Conservation (phyloP, 1,284 basidiomycete genomes). For the Marasmius fiardii region DNA sequence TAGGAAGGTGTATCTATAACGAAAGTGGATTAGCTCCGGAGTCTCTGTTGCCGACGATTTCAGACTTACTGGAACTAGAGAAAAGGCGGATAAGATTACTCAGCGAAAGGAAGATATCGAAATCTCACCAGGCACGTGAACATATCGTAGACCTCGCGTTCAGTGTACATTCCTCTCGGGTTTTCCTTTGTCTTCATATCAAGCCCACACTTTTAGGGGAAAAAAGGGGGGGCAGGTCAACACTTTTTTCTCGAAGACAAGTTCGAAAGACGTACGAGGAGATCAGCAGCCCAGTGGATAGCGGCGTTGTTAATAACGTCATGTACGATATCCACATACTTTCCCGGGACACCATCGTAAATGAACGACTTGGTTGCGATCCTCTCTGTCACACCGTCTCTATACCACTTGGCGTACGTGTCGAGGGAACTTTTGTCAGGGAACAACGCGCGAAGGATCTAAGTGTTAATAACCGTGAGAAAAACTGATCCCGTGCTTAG, state of each 20-base stretch:
- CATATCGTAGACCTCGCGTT: constrained; percentile 51
- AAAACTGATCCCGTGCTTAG: background rate
- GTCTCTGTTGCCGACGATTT: background rate
- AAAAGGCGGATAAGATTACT: background rate
- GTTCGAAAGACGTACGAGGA: constrained; percentile 37
- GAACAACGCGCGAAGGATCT: constrained; percentile 31
- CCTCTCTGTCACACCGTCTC: constrained; percentile 17
- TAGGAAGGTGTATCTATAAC: constrained; percentile 27
- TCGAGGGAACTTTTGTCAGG: constrained; percentile 28
- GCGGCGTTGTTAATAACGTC: constrained; percentile 57
- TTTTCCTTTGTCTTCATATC: constrained; percentile 56
- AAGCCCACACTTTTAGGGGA: constrained; percentile 58
- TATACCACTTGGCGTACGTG: constrained; percentile 29
- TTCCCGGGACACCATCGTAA: constrained; percentile 32
- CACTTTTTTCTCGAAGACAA: too few species aligned
- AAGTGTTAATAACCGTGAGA: background rate
- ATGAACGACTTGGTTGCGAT: constrained; percentile 29
- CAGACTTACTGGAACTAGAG: background rate
- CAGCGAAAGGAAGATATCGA: constrained; percentile 26
- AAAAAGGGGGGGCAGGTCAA: too few species aligned
- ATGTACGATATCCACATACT: constrained; percentile 55
- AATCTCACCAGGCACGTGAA: too few species aligned
- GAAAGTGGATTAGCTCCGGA: background rate
- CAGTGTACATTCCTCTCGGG: constrained; percentile 49
- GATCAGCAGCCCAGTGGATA: constrained; percentile 49